phyloP scores from a whole-genome alignment of 2,329 filamentous ascomycete genomes.

The Colletotrichum costaricense region DNA sequence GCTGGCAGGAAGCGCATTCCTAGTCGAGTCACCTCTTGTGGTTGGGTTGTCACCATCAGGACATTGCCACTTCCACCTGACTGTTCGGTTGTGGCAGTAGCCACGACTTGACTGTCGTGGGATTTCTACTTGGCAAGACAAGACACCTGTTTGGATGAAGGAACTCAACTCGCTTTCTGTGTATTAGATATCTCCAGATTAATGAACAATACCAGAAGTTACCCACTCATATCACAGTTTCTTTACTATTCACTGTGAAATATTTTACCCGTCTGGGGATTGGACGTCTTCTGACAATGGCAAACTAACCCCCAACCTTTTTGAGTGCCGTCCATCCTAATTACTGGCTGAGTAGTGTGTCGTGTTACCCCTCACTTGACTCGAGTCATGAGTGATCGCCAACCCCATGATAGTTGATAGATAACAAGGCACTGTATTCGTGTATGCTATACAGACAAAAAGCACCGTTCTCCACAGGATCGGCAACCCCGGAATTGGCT shows the following conservation, averaged over 20 bases:
- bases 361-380: constrained; percentile 6
- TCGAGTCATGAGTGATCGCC: not conserved
- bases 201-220: constrained; percentile 72
- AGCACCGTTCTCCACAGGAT: not conserved
- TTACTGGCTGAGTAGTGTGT: not conserved
- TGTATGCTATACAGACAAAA: not conserved
- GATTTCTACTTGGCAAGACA: not conserved
- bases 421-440: not conserved
- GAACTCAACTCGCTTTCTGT: constrained; percentile 72
- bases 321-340: not conserved
- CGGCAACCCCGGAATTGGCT: not conserved
- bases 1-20: constrained; percentile 75
- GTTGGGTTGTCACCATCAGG: constrained; percentile 57
- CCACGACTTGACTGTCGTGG: not conserved
- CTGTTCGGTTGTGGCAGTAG: not conserved
- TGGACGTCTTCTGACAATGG: not conserved
- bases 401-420: not conserved
- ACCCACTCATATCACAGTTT: constrained; percentile 64
- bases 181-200: constrained; percentile 66
- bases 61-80: not conserved
- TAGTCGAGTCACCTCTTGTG: constrained; percentile 67
- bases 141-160: constrained; percentile 42
- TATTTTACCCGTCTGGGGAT: no score
- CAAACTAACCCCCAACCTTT: not conserved
- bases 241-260: not conserved